Base-by-base conservation (phyloP, 495 filamentous ascomycete genomes). In the Talaromyces thailandensis region DNA sequence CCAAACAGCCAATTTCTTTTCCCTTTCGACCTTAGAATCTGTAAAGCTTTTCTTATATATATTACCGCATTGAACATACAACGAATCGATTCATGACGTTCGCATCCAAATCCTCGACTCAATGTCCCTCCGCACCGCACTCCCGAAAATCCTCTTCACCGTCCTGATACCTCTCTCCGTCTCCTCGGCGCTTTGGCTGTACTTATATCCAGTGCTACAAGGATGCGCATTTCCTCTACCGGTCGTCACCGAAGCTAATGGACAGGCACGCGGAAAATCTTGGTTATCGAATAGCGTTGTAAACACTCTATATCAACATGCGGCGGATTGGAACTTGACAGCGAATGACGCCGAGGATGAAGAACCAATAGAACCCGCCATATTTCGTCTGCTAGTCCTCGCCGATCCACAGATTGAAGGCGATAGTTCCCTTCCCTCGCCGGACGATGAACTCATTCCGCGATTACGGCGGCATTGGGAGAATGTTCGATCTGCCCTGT, bases 321-420 rank as follows among this genome's bases (percentile, higher is more conserved):
- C 81, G 63, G 61, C 68, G 28, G 61, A 71, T 53, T 61, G 63
- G 48, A 45, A 62, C 18, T 55, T 55, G 24, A 55, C 26, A 1
- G 7, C 11, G 26, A 55, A 55, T 28, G 24, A 1, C 6, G 51
- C 9, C 18, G 40, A 28, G 35, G 64, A 50, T 62, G 63, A n/a
- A n/a, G n/a, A n/a, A n/a, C n/a, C n/a, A n/a, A n/a, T n/a, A n/a
- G n/a, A 68, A 75, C 67, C 68, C 66, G 73, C 66, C 62, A 64
- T 91, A 85, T 96, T 98, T 73, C 82, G 94, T 29, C 85, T 98
- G 4, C 88, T 98, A 25, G 85, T 91, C 12, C 86, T 98, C 51
- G 94, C 88, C 62, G 94, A 98, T 76, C 94, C 94, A 1, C 94
- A 98, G 70, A 82, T 98, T 26, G 94, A 98, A 73, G 94, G 94